phyloP scores from a whole-genome alignment of 441 rosid species.

The Erodium moschatum region DNA sequence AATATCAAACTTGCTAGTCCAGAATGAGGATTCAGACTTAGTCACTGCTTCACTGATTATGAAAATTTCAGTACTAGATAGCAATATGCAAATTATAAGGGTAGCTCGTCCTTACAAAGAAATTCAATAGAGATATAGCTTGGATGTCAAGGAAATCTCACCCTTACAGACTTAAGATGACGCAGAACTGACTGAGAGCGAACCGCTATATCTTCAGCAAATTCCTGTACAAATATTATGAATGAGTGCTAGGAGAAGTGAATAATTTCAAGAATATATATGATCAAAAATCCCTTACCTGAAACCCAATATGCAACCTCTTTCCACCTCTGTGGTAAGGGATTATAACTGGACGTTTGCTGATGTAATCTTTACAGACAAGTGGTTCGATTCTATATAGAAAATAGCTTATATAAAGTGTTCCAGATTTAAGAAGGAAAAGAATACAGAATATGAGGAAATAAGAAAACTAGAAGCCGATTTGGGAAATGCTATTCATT shows the following conservation, averaged over 20 bases:
- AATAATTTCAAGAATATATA: constrained; percentile 8
- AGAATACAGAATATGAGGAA: constrained; percentile 5
- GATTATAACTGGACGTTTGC: constrained; percentile 66
- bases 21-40: neutral
- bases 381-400: constrained; percentile 75
- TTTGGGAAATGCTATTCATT: neutral
- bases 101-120: neutral
- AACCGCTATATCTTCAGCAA: constrained; percentile 66
- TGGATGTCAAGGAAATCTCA: constrained; percentile 23
- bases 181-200: constrained; percentile 61
- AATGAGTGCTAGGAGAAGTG: neutral
- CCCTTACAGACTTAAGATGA: constrained; percentile 51
- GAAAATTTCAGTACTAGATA: neutral
- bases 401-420: constrained; percentile 16
- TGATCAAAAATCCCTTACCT: constrained; percentile 33
- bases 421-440: constrained; percentile 9
- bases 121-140: constrained; percentile 13
- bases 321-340: constrained; percentile 97
- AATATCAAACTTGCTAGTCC: neutral
- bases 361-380: constrained; percentile 70
- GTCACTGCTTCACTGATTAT: neutral
- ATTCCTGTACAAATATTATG: constrained; percentile 41
- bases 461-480: neutral
- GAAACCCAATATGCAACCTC: constrained; percentile 87
- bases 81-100: neutral